phyloP scores from a whole-genome alignment of 208 protist genomes.

The Vickermania spadyakhi region DNA sequence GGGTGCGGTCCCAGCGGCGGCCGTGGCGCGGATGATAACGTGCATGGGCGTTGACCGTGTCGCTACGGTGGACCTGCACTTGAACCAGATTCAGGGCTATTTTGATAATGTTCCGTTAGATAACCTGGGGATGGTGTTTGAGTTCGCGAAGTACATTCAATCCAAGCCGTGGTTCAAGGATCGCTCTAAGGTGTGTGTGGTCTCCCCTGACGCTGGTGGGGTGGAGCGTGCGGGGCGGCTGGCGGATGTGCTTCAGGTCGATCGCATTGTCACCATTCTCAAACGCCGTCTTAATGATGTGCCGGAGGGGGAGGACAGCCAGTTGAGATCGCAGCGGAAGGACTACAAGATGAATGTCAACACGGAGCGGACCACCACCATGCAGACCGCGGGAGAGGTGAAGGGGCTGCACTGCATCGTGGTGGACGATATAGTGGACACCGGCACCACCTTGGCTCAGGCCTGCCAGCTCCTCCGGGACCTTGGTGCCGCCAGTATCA shows the following conservation, averaged over 20 bases:
- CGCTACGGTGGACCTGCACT: constrained; percentile 92
- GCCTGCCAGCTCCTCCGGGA: constrained; percentile 89
- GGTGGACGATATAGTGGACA: constrained; percentile 97
- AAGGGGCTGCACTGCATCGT: constrained; percentile 89
- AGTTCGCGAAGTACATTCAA: constrained; percentile 71
- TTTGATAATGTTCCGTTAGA: constrained; percentile 91
- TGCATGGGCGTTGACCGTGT: constrained; percentile 87
- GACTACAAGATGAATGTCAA: constrained; percentile 14
- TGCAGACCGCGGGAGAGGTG: constrained; percentile 94
- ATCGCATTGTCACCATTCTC: constrained; percentile 92
- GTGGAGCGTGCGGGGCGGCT: constrained; percentile 89
- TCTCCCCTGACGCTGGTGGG: constrained; percentile 94
- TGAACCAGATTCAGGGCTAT: constrained; percentile 94
- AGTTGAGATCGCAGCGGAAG: not conserved
- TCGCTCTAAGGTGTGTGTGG: constrained; percentile 72
- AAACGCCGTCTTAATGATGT: constrained; percentile 50
- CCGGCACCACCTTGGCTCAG: constrained; percentile 88
- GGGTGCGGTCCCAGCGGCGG: constrained; percentile 90
- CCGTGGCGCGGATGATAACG: constrained; percentile 90
- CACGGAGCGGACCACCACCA: constrained; percentile 70
- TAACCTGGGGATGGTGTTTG: constrained; percentile 83
- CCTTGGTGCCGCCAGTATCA: constrained; percentile 88
- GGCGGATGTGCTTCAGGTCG: constrained; percentile 80
- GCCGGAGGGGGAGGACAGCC: not conserved
- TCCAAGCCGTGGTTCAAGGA: constrained; percentile 62